phyloP scores from a whole-genome alignment of 1,139 yeast genomes.

The Pichiaceae sp. region DNA sequence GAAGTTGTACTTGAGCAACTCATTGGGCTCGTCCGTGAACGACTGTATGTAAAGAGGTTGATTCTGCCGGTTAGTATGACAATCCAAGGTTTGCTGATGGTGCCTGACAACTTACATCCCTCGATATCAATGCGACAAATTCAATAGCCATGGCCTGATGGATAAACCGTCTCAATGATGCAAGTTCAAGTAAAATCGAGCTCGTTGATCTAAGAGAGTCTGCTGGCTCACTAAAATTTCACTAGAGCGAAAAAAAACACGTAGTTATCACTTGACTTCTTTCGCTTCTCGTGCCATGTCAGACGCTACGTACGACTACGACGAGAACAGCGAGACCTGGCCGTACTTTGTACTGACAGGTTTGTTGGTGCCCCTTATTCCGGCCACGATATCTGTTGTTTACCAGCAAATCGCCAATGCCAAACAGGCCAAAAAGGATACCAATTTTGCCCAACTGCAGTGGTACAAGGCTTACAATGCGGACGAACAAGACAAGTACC shows the following conservation, averaged over 20 bases:
- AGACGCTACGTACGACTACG: constrained; percentile 59
- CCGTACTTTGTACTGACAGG: constrained; percentile 84
- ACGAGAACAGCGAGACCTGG: constrained; percentile 92
- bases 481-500: constrained; percentile 33
- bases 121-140: constrained; percentile 45
- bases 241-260: background rate
- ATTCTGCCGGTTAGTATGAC: constrained; percentile 25
- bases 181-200: background rate
- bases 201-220: too few relatives aligned
- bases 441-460: constrained; percentile 6
- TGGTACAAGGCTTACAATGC: constrained; percentile 33
- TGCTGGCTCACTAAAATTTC: background rate
- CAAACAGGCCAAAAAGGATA: constrained; percentile 2
- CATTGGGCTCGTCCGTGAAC: constrained; percentile 30
- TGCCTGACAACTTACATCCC: too few relatives aligned
- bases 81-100: too few relatives aligned
- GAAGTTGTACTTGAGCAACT: constrained; percentile 50
- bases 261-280: background rate
- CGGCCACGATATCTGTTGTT: constrained; percentile 50
- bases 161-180: background rate
- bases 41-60: constrained; percentile 54
- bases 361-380: constrained; percentile 56
- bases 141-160: constrained; percentile 19
- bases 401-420: constrained; percentile 6
- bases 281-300: constrained; percentile 13